These are phyloP conservation scores for Selaginella moellendorffii DNA, from an alignment of 75 land plant species.

Conservation along the genomic window DNA sequence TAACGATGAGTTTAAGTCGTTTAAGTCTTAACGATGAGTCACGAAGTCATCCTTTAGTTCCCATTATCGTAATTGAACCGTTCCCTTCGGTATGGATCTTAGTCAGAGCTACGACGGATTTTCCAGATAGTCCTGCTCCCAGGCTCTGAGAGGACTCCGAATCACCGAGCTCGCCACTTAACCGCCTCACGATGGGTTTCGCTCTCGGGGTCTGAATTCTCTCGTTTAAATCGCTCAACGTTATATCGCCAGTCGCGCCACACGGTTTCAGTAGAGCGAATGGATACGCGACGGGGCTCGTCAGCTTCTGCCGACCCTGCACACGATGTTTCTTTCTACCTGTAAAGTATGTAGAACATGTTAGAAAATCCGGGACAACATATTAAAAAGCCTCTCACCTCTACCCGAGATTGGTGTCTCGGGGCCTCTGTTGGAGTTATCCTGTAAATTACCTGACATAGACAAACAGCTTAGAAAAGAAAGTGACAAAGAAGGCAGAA, in stretches of 20 bases:
- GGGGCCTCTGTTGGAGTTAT: not conserved
- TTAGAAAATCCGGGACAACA: not conserved
- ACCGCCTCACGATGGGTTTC: conserved; percentile 44
- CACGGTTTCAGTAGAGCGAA: conserved; percentile 72
- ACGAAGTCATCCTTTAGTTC: conserved; percentile 53
- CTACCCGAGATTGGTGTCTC: not conserved
- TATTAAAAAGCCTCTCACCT: not conserved
- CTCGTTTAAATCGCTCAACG: conserved; percentile 68
- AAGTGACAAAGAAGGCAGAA: not conserved
- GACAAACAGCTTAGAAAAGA: not conserved
- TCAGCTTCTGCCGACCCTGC: conserved; percentile 13
- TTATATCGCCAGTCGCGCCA: conserved; percentile 52
- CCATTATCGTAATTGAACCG: conserved; percentile 82
- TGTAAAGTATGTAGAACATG: too few relatives aligned
- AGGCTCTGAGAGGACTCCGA: conserved; percentile 15
- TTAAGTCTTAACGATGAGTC: too few relatives aligned
- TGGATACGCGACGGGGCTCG: conserved; percentile 46
- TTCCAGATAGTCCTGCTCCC: conserved; percentile 68
- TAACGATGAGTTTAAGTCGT: too few relatives aligned
- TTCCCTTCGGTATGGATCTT: conserved; percentile 76
- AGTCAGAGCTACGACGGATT: conserved; percentile 67
- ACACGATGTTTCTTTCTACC: conserved; percentile 12
- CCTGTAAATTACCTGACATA: not conserved
- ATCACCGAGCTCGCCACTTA: conserved; percentile 34
- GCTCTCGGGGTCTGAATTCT: conserved; percentile 53